A percentile compares a stretch with the other conserved stretches of the same genome.
These are phyloP conservation scores for Leptosphaerulina australis DNA, from an alignment of 2,329 filamentous ascomycete genomes.

Conservation along the genomic window DNA sequence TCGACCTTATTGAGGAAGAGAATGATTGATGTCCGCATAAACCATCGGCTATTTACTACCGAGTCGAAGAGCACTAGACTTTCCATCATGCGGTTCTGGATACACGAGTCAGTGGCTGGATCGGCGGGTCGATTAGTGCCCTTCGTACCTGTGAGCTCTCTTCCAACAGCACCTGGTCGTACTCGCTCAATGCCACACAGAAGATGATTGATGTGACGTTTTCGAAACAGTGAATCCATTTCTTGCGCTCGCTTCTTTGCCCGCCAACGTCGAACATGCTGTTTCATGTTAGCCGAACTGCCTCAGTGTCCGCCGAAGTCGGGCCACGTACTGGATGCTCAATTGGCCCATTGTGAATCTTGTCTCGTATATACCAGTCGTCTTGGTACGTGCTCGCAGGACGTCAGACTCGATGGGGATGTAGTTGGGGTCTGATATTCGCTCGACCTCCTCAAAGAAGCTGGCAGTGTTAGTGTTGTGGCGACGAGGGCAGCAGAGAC, in stretches of 20 bases:
- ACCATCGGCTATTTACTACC: slow-evolving; percentile 98
- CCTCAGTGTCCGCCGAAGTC: slow-evolving; percentile 28
- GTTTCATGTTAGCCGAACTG: slow-evolving; percentile 41
- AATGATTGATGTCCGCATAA: slow-evolving; percentile 98
- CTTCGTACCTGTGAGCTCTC: slow-evolving; percentile 95
- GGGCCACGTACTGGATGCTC: slow-evolving; percentile 85
- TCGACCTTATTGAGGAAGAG: slow-evolving; percentile 99
- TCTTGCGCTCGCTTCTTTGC: slow-evolving; percentile 96
- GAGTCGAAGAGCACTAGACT: slow-evolving; percentile 95
- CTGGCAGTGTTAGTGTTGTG: slow-evolving; percentile 55
- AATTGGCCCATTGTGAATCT: slow-evolving; percentile 98
- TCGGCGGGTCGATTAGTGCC: slow-evolving; percentile 18
- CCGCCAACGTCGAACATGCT: slow-evolving; percentile 99
- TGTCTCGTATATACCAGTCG: slow-evolving; percentile 98
- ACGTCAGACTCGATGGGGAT: slow-evolving; percentile 95
- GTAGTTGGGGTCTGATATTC: slow-evolving; percentile 85
- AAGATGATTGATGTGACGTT: slow-evolving; percentile 99
- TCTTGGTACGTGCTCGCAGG: slow-evolving; percentile 93
- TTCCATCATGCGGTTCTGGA: slow-evolving; percentile 98
- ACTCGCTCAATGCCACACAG: slow-evolving; percentile 96
- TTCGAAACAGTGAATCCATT: slow-evolving; percentile 99
- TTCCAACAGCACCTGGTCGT: slow-evolving; percentile 95
- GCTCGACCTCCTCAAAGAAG: slow-evolving; percentile 91
- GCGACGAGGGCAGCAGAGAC: not conserved
- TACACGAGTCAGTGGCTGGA: slow-evolving; percentile 31